A percentile compares a stretch with the other conserved stretches of the same genome.
Conservation (phyloP, 768 basidiomycete genomes). For the Chalciporus piperatus region DNA sequence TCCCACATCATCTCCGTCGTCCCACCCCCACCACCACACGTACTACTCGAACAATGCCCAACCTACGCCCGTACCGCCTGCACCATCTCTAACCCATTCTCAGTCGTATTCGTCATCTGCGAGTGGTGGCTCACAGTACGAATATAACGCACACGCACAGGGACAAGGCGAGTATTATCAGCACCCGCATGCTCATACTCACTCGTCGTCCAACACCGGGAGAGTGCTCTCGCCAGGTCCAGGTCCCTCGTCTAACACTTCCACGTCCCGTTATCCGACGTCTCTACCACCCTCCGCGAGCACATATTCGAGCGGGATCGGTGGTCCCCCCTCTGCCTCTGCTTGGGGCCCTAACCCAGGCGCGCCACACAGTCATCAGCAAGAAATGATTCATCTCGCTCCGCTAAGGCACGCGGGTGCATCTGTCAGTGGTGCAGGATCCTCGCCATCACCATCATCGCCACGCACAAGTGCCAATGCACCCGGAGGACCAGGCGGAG, state of each 20-base stretch:
- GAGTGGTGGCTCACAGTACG: constrained; percentile 22
- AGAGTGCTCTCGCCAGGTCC: constrained; percentile 20
- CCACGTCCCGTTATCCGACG: constrained; percentile 15
- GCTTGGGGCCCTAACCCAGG: constrained; percentile 20
- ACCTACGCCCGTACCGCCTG: constrained; percentile 15
- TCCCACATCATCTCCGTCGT: constrained; percentile 18
- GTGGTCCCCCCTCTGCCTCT: background rate
- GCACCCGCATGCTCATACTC: constrained; percentile 12
- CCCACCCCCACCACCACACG: constrained; percentile 17
- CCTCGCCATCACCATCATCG: constrained; percentile 28
- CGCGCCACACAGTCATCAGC: constrained; percentile 19
- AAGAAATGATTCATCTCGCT: constrained; percentile 36
- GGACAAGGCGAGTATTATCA: constrained; percentile 24
- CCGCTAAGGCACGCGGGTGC: constrained; percentile 27
- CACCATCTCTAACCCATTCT: constrained; percentile 17
- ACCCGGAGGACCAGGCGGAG: constrained; percentile 11
- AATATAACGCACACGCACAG: constrained; percentile 20
- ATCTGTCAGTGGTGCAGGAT: constrained; percentile 4
- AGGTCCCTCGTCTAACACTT: constrained; percentile 6
- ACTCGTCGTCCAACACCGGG: constrained; percentile 14
- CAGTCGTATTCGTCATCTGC: constrained; percentile 23
- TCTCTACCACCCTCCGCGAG: constrained; percentile 7
- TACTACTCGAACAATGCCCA: constrained; percentile 21
- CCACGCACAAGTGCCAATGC: constrained; percentile 14
- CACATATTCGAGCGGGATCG: background rate